phyloP scores from a whole-genome alignment of 352 stramenopile genomes.

The Thalassiosira exigua region DNA sequence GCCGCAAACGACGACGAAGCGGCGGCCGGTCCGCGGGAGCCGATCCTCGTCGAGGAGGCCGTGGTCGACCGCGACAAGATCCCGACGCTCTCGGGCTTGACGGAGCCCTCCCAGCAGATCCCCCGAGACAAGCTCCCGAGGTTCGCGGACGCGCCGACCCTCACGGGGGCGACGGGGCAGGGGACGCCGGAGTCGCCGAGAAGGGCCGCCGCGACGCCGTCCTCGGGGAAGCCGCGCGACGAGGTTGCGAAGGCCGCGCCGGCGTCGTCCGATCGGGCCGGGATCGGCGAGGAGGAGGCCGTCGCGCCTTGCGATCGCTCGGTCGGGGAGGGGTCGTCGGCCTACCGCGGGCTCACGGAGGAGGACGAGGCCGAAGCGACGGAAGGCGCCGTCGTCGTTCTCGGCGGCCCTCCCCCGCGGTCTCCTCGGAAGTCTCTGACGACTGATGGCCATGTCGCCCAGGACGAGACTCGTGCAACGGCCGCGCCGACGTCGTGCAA shows the following conservation, averaged over 20 bases:
- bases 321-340: not conserved
- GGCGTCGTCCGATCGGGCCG: too few relatives aligned
- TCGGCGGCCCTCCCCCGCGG: too few relatives aligned
- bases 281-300: not conserved
- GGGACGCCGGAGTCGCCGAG: not conserved
- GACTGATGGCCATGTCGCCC: too few relatives aligned
- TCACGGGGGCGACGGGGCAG: too few relatives aligned
- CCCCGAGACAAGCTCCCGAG: slow-evolving; percentile 17
- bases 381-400: too few relatives aligned
- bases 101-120: slow-evolving; percentile 33
- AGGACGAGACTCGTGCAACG: too few relatives aligned
- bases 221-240: too few relatives aligned
- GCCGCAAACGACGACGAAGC: not conserved
- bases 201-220: not conserved
- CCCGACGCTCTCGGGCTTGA: slow-evolving; percentile 32
- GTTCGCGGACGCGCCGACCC: too few relatives aligned
- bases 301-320: not conserved
- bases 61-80: not conserved
- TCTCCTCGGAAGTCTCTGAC: too few relatives aligned
- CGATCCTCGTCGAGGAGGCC: not conserved
- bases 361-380: not conserved
- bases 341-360: slow-evolving; percentile 22
- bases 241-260: too few relatives aligned
- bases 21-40: too few relatives aligned
- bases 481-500: too few relatives aligned